Conservation (phyloP, 1,284 basidiomycete genomes). For the Chalciporus sp. region DNA sequence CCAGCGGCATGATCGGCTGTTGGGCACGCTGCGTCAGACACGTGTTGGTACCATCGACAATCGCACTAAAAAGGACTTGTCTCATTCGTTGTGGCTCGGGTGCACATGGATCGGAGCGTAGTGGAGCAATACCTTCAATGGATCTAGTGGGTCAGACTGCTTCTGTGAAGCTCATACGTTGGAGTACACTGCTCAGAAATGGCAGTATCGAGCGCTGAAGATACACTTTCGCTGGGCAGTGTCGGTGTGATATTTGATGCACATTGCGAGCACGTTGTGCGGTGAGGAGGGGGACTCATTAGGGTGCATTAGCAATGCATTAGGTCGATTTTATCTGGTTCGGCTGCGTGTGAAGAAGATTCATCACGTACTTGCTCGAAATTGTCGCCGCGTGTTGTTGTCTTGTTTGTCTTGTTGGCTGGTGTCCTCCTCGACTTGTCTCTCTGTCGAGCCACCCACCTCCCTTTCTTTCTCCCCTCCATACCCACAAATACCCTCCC, state of each 20-base stretch:
- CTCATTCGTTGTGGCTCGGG: too few relatives aligned
- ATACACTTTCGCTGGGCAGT: too few relatives aligned
- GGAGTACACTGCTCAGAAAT: too few relatives aligned
- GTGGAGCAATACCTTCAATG: too few relatives aligned
- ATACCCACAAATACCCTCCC: slow-evolving; percentile 29
- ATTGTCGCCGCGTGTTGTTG: slow-evolving; percentile 21
- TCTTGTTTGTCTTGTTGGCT: slow-evolving; percentile 15
- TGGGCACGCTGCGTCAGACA: too few relatives aligned
- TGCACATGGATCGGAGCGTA: too few relatives aligned
- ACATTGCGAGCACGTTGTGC: slow-evolving; percentile 34
- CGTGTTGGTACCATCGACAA: too few relatives aligned
- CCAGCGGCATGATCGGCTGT: too few relatives aligned
- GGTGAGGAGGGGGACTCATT: too few relatives aligned
- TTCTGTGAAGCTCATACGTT: neutral
- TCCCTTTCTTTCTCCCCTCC: slow-evolving; percentile 6
- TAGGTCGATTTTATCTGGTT: neutral
- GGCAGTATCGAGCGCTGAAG: neutral
- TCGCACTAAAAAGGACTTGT: too few relatives aligned
- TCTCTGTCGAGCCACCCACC: slow-evolving; percentile 18
- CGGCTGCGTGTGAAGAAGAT: slow-evolving; percentile 34
- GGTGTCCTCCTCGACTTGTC: slow-evolving; percentile 15
- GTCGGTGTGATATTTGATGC: slow-evolving; percentile 3
- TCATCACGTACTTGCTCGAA: slow-evolving; percentile 40
- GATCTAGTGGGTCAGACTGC: too few relatives aligned
- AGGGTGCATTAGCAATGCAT: too few relatives aligned